Evolutionary conservation across 768 basidiomycete genomes (phyloP).

Genomic region (Auricularia sp.): DNA sequence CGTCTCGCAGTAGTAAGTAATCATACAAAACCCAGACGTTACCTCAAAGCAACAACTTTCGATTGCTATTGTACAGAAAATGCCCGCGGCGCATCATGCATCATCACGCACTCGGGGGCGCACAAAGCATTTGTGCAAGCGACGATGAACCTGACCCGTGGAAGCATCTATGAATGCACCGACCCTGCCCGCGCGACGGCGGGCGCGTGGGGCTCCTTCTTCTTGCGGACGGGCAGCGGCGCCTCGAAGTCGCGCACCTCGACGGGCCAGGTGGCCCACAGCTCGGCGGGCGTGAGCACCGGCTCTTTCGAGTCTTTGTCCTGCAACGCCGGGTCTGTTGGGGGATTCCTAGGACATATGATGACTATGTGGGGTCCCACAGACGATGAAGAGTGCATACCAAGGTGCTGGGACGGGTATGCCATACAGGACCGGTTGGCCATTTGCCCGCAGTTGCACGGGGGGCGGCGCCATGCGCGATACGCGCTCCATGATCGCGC

Average conservation of each 20-base stretch:
- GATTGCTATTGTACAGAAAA: no score
- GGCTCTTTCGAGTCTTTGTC: background rate
- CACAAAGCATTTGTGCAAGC: no score
- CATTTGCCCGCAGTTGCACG: background rate
- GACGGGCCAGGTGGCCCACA: background rate
- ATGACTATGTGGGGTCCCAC: no score
- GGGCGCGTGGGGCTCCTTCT: background rate
- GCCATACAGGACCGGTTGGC: background rate
- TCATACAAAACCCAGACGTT: no score
- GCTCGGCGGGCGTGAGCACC: background rate
- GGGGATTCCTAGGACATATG: background rate
- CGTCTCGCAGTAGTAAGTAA: no score
- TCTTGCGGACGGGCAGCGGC: background rate
- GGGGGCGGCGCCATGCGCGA: background rate
- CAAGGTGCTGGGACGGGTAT: background rate
- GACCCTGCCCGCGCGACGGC: no score
- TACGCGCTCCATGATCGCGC: background rate
- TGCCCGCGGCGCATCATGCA: no score
- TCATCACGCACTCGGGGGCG: no score
- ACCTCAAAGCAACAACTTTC: no score
- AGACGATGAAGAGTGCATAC: background rate
- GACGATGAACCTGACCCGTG: no score
- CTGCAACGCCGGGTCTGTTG: background rate
- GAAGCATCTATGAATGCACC: no score
- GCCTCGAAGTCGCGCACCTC: background rate